These are phyloP conservation scores for Skeletonema costatum DNA, from an alignment of 108 stramenopile species.

Conservation along the genomic window DNA sequence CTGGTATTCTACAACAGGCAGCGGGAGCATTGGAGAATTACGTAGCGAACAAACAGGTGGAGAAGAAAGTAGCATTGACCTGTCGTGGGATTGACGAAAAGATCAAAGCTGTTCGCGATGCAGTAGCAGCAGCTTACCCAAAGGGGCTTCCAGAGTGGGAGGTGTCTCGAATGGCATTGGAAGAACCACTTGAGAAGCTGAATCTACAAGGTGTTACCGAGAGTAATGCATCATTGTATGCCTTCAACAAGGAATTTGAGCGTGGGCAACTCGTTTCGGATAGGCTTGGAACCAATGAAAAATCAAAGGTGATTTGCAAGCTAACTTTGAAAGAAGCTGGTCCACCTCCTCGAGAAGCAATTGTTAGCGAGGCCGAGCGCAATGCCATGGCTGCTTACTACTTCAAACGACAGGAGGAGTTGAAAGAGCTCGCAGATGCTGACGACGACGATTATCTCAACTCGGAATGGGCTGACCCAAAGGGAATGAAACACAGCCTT, in stretches of 20 bases:
- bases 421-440: slow-evolving; percentile 71
- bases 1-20: slow-evolving; percentile 58
- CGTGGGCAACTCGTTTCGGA: slow-evolving; percentile 61
- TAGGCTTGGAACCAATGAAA: slow-evolving; percentile 85
- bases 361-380: slow-evolving; percentile 85
- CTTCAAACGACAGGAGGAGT: slow-evolving; percentile 91
- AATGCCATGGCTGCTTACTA: slow-evolving; percentile 94
- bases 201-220: neutral
- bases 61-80: slow-evolving; percentile 42
- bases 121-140: slow-evolving; percentile 82
- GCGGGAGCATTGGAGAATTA: slow-evolving; percentile 54
- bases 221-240: slow-evolving; percentile 75
- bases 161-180: slow-evolving; percentile 59
- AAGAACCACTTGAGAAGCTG: slow-evolving; percentile 40
- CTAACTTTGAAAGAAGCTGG: slow-evolving; percentile 72
- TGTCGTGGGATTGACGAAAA: slow-evolving; percentile 63
- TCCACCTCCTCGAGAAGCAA: slow-evolving; percentile 83
- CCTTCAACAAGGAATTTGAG: slow-evolving; percentile 81
- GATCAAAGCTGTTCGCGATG: slow-evolving; percentile 73
- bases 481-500: slow-evolving; percentile 64
- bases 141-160: slow-evolving; percentile 86
- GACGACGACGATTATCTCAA: slow-evolving; percentile 90
- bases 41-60: slow-evolving; percentile 51
- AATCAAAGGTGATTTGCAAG: slow-evolving; percentile 85
- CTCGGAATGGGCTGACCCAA: slow-evolving; percentile 85